Evolutionary conservation across 495 filamentous ascomycete genomes (phyloP).

Genomic region (Talaromyces thailandensis): DNA sequence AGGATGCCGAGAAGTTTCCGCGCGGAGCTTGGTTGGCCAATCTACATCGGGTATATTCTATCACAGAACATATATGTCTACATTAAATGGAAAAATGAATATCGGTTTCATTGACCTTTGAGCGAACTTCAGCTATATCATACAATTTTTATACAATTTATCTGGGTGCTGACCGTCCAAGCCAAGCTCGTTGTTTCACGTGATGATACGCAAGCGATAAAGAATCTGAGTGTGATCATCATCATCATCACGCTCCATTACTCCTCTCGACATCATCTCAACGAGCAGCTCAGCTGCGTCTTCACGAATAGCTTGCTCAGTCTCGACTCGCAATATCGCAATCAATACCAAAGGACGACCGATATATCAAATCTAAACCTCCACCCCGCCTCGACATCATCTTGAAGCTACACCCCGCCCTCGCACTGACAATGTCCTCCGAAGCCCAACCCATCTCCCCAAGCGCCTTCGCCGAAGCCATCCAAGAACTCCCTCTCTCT

Average conservation of each 20-base stretch:
- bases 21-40: background rate
- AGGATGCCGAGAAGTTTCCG: slow-evolving; percentile 18
- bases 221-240: background rate
- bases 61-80: background rate
- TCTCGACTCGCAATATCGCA: background rate
- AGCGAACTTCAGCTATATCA: background rate
- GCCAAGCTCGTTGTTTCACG: background rate
- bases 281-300: background rate
- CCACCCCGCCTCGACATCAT: background rate
- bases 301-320: background rate
- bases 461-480: slow-evolving; percentile 51
- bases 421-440: slow-evolving; percentile 21
- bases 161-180: background rate
- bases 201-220: slow-evolving; percentile 1
- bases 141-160: background rate
- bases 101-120: no score
- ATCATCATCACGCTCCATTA: background rate
- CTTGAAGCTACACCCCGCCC: background rate
- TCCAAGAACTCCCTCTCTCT: slow-evolving; percentile 61
- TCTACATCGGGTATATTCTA: background rate
- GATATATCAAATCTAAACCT: background rate
- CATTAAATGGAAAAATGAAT: no score
- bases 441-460: slow-evolving; percentile 28
- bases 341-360: background rate
- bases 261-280: background rate